Base-by-base conservation (phyloP, 2,329 filamentous ascomycete species). In the Grosmannia clavigera region DNA sequence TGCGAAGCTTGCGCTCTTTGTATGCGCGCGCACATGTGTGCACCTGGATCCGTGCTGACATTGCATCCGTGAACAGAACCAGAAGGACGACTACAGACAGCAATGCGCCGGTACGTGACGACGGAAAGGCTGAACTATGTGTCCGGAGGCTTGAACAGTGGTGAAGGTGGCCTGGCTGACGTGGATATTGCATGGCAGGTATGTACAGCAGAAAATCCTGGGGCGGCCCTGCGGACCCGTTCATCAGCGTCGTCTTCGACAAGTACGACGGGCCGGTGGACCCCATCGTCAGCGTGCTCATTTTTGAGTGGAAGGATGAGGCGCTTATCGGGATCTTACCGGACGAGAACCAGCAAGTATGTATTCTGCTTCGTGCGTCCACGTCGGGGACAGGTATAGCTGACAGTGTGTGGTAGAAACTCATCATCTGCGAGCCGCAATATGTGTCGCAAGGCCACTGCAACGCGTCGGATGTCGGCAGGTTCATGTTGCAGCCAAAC, bases 271-370 rank as follows among this genome's bases (percentile, higher is more conserved):
- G 92, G 61, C 82, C 84, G 43, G 82, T 90, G 62, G 90, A 96
- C 67, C 92, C 92, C 5, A 78, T 90, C 52, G 86, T 91, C 65
- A 95, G 90, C 71, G 74, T 96, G 66, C 79, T 96, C 58, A 86
- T 99, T 64, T 99, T 96, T 72, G 92, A 99, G 74, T 99, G 92
- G 90, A 85, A 81, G 66, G 94, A 99, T 70, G 85, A 88, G 70
- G 75, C 83, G 58, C 78, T 92, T 60, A 84, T 99, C 64, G 92
- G 92, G 52, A 80, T 87, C 61, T 79, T 80, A 43, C 76, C 82
- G 57, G 77, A 78, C 33, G 73, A 79, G 19, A 78, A 80, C 14
- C 54, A 40, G 38, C 12, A 40, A 35, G 61, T 61, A 61, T 29
- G 58, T 60, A 27, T 51, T 6, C 25, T 50, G 33, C 55, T 10